Evolutionary conservation across 257 asterid genomes (phyloP).

Genomic region (Nicotiana otophora): DNA sequence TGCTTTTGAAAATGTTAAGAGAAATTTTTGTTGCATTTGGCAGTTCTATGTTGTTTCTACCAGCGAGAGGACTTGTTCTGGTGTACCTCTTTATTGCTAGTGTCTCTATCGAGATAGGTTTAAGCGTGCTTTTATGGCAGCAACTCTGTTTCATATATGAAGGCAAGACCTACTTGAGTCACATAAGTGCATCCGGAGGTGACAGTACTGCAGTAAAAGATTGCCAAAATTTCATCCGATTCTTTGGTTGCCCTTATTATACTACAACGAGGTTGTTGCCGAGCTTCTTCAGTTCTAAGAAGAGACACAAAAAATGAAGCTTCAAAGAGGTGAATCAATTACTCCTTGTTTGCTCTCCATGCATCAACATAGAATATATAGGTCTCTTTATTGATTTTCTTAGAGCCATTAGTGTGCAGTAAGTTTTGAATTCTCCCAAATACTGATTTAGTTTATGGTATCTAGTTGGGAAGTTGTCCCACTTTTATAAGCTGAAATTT

Average conservation of each 20-base stretch:
- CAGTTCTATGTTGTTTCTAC: constrained; percentile 54
- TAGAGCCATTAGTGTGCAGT: not conserved
- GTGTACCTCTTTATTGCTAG: constrained; percentile 72
- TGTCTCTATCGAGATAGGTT: constrained; percentile 65
- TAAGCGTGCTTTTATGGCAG: constrained; percentile 79
- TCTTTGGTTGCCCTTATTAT: constrained; percentile 56
- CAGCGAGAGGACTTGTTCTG: constrained; percentile 71
- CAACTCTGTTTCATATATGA: constrained; percentile 74
- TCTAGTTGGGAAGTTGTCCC: not conserved
- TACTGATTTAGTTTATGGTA: not conserved
- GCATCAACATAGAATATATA: not conserved
- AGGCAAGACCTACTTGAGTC: constrained; percentile 83
- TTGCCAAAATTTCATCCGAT: constrained; percentile 59
- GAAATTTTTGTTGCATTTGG: constrained; percentile 42
- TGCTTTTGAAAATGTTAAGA: constrained; percentile 34
- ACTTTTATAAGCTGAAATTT: not conserved
- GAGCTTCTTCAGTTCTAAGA: constrained; percentile 56
- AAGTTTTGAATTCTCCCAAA: not conserved
- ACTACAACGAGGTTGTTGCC: constrained; percentile 51
- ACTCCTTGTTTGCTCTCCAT: not conserved
- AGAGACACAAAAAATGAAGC: constrained; percentile 61
- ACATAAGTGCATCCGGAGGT: constrained; percentile 43
- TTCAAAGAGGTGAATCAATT: not conserved
- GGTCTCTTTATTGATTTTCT: not conserved
- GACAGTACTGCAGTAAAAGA: constrained; percentile 47